Conservation (phyloP, 257 asterid species). For the Anisodus acutangulus region DNA sequence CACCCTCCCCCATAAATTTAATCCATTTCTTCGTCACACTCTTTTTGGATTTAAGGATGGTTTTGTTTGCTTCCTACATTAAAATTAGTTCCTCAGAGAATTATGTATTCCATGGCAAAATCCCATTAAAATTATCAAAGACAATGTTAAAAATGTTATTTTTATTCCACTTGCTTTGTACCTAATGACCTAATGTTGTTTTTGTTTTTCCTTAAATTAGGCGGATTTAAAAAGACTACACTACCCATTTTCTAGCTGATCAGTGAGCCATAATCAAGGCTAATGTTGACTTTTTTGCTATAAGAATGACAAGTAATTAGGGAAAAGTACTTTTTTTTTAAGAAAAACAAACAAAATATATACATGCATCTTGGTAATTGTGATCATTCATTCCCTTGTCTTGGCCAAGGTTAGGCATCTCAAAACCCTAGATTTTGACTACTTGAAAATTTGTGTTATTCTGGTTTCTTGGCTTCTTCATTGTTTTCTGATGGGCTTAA, state of each 20-base stretch:
- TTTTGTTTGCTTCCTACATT: slow-evolving; percentile 36
- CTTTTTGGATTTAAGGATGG: slow-evolving; percentile 43
- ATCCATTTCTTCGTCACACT: slow-evolving; percentile 31
- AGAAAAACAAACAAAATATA: background rate
- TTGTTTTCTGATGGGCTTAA: background rate
- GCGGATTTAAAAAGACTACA: slow-evolving; percentile 5
- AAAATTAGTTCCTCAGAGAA: slow-evolving; percentile 30
- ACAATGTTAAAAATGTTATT: background rate
- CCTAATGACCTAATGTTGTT: background rate
- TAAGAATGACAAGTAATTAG: background rate
- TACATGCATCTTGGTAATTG: slow-evolving; percentile 25
- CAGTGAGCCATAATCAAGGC: background rate
- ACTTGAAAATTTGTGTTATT: slow-evolving; percentile 14
- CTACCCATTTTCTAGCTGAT: slow-evolving; percentile 12
- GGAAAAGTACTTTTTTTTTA: background rate
- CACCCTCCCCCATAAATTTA: slow-evolving; percentile 35
- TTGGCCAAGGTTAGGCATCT: slow-evolving; percentile 36
- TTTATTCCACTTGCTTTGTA: background rate
- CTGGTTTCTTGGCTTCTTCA: slow-evolving; percentile 27
- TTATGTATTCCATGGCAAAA: slow-evolving; percentile 22
- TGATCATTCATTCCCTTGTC: slow-evolving; percentile 33
- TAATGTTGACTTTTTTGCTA: background rate
- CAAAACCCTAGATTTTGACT: slow-evolving; percentile 37
- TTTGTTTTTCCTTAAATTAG: slow-evolving; percentile 15
- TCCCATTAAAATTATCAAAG: background rate